These are phyloP conservation scores for Penicillium desertorum DNA, from an alignment of 495 filamentous ascomycete genomes.

Conservation along the genomic window DNA sequence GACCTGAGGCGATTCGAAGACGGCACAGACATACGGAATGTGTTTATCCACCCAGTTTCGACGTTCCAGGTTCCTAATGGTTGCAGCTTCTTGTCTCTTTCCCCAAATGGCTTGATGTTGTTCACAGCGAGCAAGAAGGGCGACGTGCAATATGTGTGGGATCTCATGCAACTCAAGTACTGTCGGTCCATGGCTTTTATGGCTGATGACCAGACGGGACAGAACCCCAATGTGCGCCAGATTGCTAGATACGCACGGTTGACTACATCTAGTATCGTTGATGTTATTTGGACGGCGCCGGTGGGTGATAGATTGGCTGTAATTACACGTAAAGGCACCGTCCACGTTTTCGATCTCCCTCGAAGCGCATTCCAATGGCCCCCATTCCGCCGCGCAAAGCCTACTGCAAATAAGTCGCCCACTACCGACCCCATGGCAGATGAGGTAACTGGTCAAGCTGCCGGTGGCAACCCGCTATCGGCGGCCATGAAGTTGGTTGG, in stretches of 20 bases:
- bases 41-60: constrained; percentile 60
- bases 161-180: constrained; percentile 67
- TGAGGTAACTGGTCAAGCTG: constrained; percentile 50
- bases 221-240: constrained; percentile 65
- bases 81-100: constrained; percentile 88
- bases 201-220: constrained; percentile 33
- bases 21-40: constrained; percentile 37
- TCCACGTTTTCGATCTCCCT: constrained; percentile 88
- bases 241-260: constrained; percentile 83
- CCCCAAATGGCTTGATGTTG: constrained; percentile 77
- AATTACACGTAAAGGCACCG: constrained; percentile 87
- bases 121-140: constrained; percentile 91
- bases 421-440: constrained; percentile 33
- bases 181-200: constrained; percentile 45
- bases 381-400: constrained; percentile 65
- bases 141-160: constrained; percentile 90
- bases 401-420: constrained; percentile 41
- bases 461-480: constrained; percentile 60
- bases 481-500: constrained; percentile 59
- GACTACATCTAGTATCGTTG: constrained; percentile 85
- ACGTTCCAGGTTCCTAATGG: constrained; percentile 81
- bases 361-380: constrained; percentile 84
- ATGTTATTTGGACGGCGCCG: constrained; percentile 83
- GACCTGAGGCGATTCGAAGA: constrained; percentile 69
- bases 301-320: constrained; percentile 78